Evolutionary conservation across 1,139 yeast genomes (phyloP), one percentile per base, ranked within the genome.

Genomic region (Debaryomycetaceae sp.): DNA sequence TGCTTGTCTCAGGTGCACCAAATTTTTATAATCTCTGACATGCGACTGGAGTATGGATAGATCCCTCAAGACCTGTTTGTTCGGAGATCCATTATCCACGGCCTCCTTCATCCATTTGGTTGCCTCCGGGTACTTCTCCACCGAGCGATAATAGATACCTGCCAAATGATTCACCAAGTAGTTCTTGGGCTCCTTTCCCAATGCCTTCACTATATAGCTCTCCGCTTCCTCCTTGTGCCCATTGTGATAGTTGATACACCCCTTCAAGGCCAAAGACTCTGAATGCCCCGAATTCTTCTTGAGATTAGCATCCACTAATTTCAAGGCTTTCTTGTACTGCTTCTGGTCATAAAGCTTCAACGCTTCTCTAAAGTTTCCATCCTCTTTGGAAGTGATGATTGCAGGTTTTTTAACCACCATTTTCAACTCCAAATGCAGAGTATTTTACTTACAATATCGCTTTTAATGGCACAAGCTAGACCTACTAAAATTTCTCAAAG

Each of bases 311-410:
- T 95, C 98, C 33, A 89, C 78, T 34, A 83, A 62, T 62, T 87
- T 87, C 57, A 90, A 68, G 0, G 96, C 83, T 58, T 90, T 90
- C 60, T 89, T 89, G 72, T 90, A 91, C 64, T 89, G 93, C 62
- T 87, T 89, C 40, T 75, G 62, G 59, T 93, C 99, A 59, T 89
- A 93, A 41, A 87, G 75, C 57, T 83, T 82, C 60, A 93, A 74
- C 1, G 97, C 96, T 54, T 86, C 88, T 49, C 86, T 78, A 70
- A 91, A 90, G 55, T 80, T 81, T 42, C 75, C 71, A 49, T 83
- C 87, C 51, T 85, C 90, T 60, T 84, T 85, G 45, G 58, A 66
- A 42, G 71, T 63, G 47, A 71, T 63, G 42, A 73, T 62, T 1
- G 77, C 77, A 24, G 54, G 43, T 2, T 60, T 62, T 47, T 64